Conservation (phyloP, 129 eudicot genomes). For the Apium graveolens region DNA sequence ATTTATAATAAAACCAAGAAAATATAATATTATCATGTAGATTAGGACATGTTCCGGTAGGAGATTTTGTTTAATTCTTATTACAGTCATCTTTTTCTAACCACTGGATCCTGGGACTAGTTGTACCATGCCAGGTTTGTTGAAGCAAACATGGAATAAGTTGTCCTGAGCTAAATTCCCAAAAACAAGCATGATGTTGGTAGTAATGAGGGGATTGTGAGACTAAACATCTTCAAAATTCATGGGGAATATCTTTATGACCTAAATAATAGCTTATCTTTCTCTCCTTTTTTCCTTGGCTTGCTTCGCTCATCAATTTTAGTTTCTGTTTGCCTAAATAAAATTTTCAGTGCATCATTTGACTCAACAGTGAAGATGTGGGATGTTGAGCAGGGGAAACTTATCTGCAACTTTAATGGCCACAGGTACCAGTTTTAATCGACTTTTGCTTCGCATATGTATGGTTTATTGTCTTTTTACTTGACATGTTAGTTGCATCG, state of each 20-base stretch:
- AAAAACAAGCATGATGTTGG: neutral
- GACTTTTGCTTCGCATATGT: neutral
- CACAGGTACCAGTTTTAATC: constrained; percentile 31
- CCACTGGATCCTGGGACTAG: neutral
- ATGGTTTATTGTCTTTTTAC: neutral
- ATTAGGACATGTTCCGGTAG: too few relatives aligned
- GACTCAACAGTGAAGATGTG: constrained; percentile 64
- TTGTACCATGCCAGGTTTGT: neutral
- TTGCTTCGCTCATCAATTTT: neutral
- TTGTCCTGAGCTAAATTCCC: neutral
- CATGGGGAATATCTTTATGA: neutral
- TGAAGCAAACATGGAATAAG: neutral
- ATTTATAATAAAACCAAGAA: too few relatives aligned
- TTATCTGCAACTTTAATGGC: constrained; percentile 33
- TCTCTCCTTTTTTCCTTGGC: neutral
- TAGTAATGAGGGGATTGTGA: neutral
- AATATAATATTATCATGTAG: neutral
- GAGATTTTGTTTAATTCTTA: neutral
- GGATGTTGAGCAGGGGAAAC: constrained; percentile 48
- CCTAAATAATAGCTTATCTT: neutral
- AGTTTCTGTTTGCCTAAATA: neutral
- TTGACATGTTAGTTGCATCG: neutral
- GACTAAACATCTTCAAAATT: neutral
- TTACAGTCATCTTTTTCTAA: neutral
- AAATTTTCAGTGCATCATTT: constrained; percentile 41